Evolutionary conservation across 345 rosid genomes (phyloP).

Genomic region (Syzygium grande): DNA sequence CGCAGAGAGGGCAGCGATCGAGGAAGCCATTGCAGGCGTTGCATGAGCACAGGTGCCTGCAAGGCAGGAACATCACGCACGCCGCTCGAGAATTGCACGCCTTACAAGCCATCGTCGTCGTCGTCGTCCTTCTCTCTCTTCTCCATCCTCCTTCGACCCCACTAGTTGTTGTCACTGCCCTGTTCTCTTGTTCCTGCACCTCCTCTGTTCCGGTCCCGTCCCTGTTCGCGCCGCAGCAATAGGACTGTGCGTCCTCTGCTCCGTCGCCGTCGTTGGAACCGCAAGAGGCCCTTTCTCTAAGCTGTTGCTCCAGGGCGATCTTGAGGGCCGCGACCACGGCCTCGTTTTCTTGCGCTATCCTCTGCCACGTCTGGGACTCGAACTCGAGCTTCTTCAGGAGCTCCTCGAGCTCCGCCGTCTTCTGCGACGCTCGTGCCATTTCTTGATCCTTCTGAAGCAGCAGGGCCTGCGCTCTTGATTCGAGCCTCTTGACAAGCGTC

Average conservation of each 20-base stretch:
- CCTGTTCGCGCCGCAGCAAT: conserved; percentile 30
- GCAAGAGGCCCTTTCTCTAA: conserved; percentile 26
- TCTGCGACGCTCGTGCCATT: conserved; percentile 12
- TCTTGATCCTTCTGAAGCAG: conserved; percentile 25
- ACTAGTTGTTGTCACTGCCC: neutral
- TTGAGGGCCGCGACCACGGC: conserved; percentile 20
- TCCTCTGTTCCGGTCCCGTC: conserved; percentile 12
- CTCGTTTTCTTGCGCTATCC: conserved; percentile 23
- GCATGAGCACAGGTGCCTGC: conserved; percentile 88
- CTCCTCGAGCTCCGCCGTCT: conserved; percentile 18
- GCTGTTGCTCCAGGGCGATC: conserved; percentile 31
- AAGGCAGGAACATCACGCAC: conserved; percentile 80
- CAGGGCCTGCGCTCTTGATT: conserved; percentile 14
- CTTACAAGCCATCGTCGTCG: conserved; percentile 24
- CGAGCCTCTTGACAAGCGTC: conserved; percentile 11
- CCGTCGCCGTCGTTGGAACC: conserved; percentile 10
- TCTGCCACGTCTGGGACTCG: conserved; percentile 28
- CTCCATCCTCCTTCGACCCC: conserved; percentile 3
- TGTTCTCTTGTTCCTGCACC: neutral
- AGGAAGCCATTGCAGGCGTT: conserved; percentile 43
- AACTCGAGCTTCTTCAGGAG: conserved; percentile 14
- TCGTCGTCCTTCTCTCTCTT: neutral
- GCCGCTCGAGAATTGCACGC: conserved; percentile 40
- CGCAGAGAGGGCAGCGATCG: conserved; percentile 67
- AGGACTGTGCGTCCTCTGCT: conserved; percentile 45